Evolutionary conservation across 2,329 filamentous ascomycete species (phyloP).

Genomic region (Pseudonectria buxi): DNA sequence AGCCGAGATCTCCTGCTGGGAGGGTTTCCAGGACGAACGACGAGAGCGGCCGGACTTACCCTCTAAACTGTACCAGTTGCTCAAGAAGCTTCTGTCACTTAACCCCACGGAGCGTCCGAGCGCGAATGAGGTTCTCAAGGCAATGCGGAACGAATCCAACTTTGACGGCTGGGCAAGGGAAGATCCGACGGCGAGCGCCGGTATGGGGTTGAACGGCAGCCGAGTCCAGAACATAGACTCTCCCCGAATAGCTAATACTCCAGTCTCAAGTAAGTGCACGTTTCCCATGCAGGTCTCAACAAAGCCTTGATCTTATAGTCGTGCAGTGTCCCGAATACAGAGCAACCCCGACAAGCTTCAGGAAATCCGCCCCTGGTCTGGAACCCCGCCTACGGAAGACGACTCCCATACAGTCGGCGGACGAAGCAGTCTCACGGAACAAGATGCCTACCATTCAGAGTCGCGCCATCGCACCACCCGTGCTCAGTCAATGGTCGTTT

Average conservation of each 20-base stretch:
- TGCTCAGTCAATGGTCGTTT: slow-evolving; percentile 31
- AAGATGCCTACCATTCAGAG: slow-evolving; percentile 3
- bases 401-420: slow-evolving; percentile 10
- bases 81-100: slow-evolving; percentile 74
- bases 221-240: slow-evolving; percentile 52
- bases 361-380: slow-evolving; percentile 12
- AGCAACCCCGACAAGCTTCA: slow-evolving; percentile 20
- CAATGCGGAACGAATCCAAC: slow-evolving; percentile 62
- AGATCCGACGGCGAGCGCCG: slow-evolving; percentile 27
- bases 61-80: slow-evolving; percentile 73
- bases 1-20: slow-evolving; percentile 80
- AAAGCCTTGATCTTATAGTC: slow-evolving; percentile 24
- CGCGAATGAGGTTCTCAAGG: slow-evolving; percentile 75
- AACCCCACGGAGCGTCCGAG: slow-evolving; percentile 71
- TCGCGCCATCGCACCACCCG: slow-evolving; percentile 9
- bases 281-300: slow-evolving; percentile 6
- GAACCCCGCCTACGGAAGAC: slow-evolving; percentile 10
- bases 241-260: slow-evolving; percentile 42
- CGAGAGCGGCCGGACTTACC: slow-evolving; percentile 75
- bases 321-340: slow-evolving; percentile 24
- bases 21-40: slow-evolving; percentile 74
- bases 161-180: slow-evolving; percentile 36
- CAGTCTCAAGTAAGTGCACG: slow-evolving; percentile 34
- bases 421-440: slow-evolving; percentile 9
- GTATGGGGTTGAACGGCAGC: slow-evolving; percentile 35